Evolutionary conservation across 306 rosid genomes (phyloP).

Genomic region (barrel medic (Medicago truncatula)): DNA sequence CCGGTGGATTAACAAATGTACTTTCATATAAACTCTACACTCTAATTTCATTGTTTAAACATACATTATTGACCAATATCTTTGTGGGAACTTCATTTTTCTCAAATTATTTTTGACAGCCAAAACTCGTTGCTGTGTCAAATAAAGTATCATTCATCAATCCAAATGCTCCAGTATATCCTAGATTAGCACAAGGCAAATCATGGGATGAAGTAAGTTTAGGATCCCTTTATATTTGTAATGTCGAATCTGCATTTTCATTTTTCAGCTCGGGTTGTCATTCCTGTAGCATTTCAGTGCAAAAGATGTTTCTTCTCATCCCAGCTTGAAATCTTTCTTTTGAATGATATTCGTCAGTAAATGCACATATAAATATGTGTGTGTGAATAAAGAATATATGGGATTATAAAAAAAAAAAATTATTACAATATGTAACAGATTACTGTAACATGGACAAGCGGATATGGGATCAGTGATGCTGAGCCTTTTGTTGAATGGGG

Average conservation of each 20-base stretch:
- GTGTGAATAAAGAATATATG: slow-evolving; percentile 19
- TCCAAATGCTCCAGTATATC: slow-evolving; percentile 92
- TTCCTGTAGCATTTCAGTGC: slow-evolving; percentile 24
- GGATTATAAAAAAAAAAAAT: slow-evolving; percentile 5
- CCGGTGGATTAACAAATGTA: slow-evolving; percentile 80
- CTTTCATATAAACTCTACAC: slow-evolving; percentile 22
- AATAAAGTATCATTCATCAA: slow-evolving; percentile 64
- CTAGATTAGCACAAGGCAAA: slow-evolving; percentile 94
- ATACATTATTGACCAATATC: not conserved
- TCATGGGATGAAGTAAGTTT: slow-evolving; percentile 81
- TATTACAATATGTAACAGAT: slow-evolving; percentile 53
- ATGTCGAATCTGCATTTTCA: slow-evolving; percentile 30
- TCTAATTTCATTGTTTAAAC: not conserved
- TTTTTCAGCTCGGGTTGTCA: not conserved
- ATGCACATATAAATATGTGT: not conserved
- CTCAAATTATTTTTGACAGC: slow-evolving; percentile 54
- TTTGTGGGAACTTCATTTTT: slow-evolving; percentile 6
- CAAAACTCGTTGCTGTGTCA: slow-evolving; percentile 79
- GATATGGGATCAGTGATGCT: slow-evolving; percentile 77
- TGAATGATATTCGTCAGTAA: slow-evolving; percentile 26
- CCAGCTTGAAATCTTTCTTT: slow-evolving; percentile 27
- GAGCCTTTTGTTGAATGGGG: slow-evolving; percentile 93
- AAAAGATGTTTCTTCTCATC: slow-evolving; percentile 3
- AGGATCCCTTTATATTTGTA: slow-evolving; percentile 15
- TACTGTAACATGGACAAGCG: slow-evolving; percentile 98